Base-by-base conservation (phyloP, 331 rosid species). In the Rosa hybrid region DNA sequence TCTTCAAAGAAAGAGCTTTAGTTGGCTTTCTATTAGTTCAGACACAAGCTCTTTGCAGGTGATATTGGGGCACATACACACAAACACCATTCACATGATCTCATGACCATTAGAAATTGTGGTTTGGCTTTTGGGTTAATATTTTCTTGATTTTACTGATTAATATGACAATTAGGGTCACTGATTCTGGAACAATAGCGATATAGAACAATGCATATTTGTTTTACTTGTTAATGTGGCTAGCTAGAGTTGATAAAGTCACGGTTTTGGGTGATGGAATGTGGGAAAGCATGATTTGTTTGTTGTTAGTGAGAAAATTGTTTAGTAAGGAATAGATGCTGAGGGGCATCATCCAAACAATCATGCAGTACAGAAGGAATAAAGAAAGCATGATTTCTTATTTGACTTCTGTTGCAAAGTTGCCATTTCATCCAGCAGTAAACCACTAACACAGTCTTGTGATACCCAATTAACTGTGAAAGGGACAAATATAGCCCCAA, bases 351-450 rank as follows among this genome's bases (percentile, higher is more conserved):
- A 25, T 60, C 56, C 79, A 1, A 48, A 30, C 45, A 14, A 39
- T 48, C 45, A 25, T 3, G 45, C 76, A 75, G 18, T 59, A 27
- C 18, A 62, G 42, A 14, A 76, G 25, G 49, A 75, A 41, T 75
- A 63, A 0, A 3, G 9, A 8, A 59, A 13, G 7, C 16, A 10
- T 21, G 34, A 44, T 75, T 8, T 45, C 39, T 42, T 57, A 9
- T 59, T 14, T 60, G 20, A 25, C 14, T 17, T 14, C 3, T 60
- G 30, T 9, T 17, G 45, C 51, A 49, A 75, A 59, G 59, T 59
- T 75, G 53, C 21, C 57, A 42, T 75, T 30, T 27, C 44, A 60
- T 75, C 70, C 57, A 39, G 71, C 23, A 75, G 71, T 13, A 75
- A 75, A 23, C 57, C 46, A 51, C 48, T 34, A 73, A 17, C 44